These are phyloP conservation scores for Evernia prunastri DNA, from an alignment of 495 filamentous ascomycete genomes.

Conservation along the genomic window DNA sequence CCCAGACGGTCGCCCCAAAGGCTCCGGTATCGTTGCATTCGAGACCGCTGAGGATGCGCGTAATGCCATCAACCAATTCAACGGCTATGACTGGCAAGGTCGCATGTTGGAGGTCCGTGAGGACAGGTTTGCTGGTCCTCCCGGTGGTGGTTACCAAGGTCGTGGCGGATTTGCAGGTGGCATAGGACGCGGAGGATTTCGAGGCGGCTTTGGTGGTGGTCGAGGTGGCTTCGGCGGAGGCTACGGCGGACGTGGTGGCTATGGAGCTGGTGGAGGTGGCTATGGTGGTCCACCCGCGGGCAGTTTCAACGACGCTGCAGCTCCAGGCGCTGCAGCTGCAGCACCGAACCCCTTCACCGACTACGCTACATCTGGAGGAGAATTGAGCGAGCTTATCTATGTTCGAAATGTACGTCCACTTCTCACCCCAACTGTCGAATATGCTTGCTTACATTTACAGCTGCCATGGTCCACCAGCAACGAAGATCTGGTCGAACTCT, in stretches of 20 bases:
- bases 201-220: slow-evolving; percentile 50
- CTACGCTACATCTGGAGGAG: slow-evolving; percentile 79
- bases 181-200: slow-evolving; percentile 46
- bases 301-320: slow-evolving; percentile 34
- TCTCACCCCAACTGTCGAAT: background rate
- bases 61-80: slow-evolving; percentile 93
- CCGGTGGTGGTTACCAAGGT: slow-evolving; percentile 41
- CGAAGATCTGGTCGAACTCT: slow-evolving; percentile 90
- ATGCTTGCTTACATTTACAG: slow-evolving; percentile 39
- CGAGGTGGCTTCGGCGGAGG: slow-evolving; percentile 47
- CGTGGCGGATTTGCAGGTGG: slow-evolving; percentile 44
- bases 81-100: slow-evolving; percentile 98
- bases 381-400: slow-evolving; percentile 77
- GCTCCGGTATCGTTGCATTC: slow-evolving; percentile 94
- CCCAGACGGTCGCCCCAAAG: slow-evolving; percentile 86
- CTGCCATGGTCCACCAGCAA: slow-evolving; percentile 98
- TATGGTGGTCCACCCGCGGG: slow-evolving; percentile 37
- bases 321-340: slow-evolving; percentile 32
- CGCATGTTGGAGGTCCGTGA: slow-evolving; percentile 90
- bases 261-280: slow-evolving; percentile 28
- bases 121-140: slow-evolving; percentile 79
- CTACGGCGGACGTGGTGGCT: slow-evolving; percentile 36
- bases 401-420: slow-evolving; percentile 83
- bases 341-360: slow-evolving; percentile 97
- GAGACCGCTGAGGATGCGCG: slow-evolving; percentile 90